phyloP scores from a whole-genome alignment of 306 rosid species.

The Pueraria montana region DNA sequence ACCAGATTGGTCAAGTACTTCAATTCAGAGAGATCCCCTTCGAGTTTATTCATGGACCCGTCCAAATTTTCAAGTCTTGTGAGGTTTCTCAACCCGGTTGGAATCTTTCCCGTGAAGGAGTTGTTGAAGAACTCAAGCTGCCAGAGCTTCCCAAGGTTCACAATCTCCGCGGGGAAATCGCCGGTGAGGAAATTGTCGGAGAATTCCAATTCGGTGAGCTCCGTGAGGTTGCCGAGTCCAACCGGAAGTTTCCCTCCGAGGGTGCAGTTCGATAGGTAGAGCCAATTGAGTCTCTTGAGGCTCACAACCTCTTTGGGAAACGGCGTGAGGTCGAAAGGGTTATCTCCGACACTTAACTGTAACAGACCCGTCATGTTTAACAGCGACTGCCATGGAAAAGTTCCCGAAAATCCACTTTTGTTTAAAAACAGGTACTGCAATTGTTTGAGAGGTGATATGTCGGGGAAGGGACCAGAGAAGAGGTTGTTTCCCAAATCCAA shows the following conservation, averaged over 20 bases:
- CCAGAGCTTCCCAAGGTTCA: slow-evolving; percentile 74
- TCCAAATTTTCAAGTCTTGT: slow-evolving; percentile 63
- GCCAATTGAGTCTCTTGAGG: slow-evolving; percentile 67
- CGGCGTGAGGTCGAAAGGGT: slow-evolving; percentile 58
- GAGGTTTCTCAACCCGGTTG: slow-evolving; percentile 68
- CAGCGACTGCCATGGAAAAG: slow-evolving; percentile 82
- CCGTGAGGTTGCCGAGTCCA: slow-evolving; percentile 72
- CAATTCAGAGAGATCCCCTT: slow-evolving; percentile 75
- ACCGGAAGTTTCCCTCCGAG: slow-evolving; percentile 72
- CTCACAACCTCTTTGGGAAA: slow-evolving; percentile 64
- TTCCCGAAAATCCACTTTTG: slow-evolving; percentile 71
- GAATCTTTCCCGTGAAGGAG: slow-evolving; percentile 70
- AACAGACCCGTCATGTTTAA: slow-evolving; percentile 58
- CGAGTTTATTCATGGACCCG: slow-evolving; percentile 63
- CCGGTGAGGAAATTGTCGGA: slow-evolving; percentile 69
- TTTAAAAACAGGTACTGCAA: slow-evolving; percentile 67
- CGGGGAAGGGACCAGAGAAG: slow-evolving; percentile 74
- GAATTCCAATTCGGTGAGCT: slow-evolving; percentile 70
- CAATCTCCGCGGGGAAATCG: slow-evolving; percentile 75
- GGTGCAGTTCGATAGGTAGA: slow-evolving; percentile 71
- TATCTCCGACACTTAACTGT: slow-evolving; percentile 82
- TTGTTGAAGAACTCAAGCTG: slow-evolving; percentile 75
- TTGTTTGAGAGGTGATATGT: slow-evolving; percentile 57
- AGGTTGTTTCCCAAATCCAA: slow-evolving; percentile 78
- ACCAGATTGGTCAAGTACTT: slow-evolving; percentile 57